Evolutionary conservation across 2,329 filamentous ascomycete species (phyloP).

Genomic region (Ophiostoma pallidulum): DNA sequence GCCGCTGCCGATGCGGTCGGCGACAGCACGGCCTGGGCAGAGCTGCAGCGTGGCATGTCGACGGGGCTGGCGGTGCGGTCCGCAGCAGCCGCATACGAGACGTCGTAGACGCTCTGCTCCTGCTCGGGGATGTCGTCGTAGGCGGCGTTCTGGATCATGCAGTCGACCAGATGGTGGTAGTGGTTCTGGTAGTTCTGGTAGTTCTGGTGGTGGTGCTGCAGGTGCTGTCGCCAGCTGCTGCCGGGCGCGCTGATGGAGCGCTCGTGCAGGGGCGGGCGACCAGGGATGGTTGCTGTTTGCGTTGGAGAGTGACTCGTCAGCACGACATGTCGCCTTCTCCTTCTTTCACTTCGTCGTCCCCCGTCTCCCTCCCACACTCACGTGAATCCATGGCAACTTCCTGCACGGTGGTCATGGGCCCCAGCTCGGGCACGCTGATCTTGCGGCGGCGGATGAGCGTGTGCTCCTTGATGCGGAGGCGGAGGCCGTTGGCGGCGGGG

Average conservation of each 20-base stretch:
- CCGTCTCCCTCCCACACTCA: too few relatives aligned
- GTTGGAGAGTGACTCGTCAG: conserved; percentile 15
- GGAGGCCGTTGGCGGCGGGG: conserved; percentile 23
- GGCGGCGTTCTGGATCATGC: conserved; percentile 23
- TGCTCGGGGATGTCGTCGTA: conserved; percentile 27
- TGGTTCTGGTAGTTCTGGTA: too few relatives aligned
- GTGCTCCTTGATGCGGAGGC: conserved; percentile 48
- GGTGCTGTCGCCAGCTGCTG: conserved; percentile 38
- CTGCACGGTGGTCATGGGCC: conserved; percentile 60
- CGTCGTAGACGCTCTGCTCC: conserved; percentile 19
- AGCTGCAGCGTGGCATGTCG: conserved; percentile 18
- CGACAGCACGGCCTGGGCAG: conserved; percentile 15
- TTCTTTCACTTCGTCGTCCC: too few relatives aligned
- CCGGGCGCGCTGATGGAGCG: conserved; percentile 54
- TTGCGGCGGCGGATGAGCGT: conserved; percentile 51
- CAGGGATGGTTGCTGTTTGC: conserved; percentile 55
- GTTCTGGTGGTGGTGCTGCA: too few relatives aligned
- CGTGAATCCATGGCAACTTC: conserved; percentile 61
- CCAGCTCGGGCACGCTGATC: conserved; percentile 53
- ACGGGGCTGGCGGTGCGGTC: conserved; percentile 20
- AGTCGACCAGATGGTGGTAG: conserved; percentile 31
- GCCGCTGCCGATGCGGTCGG: background rate
- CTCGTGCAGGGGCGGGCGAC: conserved; percentile 54
- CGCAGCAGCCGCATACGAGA: conserved; percentile 6
- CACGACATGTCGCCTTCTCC: too few relatives aligned